Evolutionary conservation across 768 basidiomycete genomes (phyloP).

Genomic region (Lactifluus volemus): DNA sequence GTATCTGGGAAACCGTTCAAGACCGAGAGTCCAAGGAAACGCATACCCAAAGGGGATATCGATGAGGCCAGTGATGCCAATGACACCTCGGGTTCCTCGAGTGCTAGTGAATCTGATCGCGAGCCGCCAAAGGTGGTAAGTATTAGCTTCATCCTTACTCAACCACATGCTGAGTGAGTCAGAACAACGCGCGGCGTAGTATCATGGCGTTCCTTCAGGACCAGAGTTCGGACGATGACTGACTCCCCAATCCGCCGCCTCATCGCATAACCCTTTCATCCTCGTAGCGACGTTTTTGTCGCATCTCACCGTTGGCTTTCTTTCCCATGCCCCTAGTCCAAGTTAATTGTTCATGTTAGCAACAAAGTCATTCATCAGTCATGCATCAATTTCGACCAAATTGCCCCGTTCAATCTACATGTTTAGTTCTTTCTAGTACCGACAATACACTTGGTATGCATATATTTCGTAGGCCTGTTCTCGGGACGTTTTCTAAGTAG

Average conservation of each 20-base stretch:
- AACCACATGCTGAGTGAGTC: not conserved
- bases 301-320: not conserved
- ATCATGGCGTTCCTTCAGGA: constrained; percentile 67
- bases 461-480: not conserved
- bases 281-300: not conserved
- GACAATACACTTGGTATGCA: not conserved
- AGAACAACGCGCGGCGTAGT: constrained; percentile 44
- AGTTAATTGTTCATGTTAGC: not conserved
- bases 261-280: not conserved
- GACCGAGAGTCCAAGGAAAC: constrained; percentile 14
- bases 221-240: constrained; percentile 57
- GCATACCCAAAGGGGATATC: constrained; percentile 15
- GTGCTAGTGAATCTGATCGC: constrained; percentile 18
- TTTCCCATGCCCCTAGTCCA: not conserved
- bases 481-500: not conserved
- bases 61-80: constrained; percentile 26
- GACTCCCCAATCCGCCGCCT: constrained; percentile 11
- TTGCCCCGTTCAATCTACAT: not conserved
- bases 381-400: not conserved
- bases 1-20: constrained; percentile 29
- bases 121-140: constrained; percentile 3
- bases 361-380: not conserved
- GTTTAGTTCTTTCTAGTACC: not conserved
- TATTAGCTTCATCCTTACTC: not conserved
- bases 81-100: constrained; percentile 28